Base-by-base conservation (phyloP, 148 eudicot species). In the Drosera capensis region DNA sequence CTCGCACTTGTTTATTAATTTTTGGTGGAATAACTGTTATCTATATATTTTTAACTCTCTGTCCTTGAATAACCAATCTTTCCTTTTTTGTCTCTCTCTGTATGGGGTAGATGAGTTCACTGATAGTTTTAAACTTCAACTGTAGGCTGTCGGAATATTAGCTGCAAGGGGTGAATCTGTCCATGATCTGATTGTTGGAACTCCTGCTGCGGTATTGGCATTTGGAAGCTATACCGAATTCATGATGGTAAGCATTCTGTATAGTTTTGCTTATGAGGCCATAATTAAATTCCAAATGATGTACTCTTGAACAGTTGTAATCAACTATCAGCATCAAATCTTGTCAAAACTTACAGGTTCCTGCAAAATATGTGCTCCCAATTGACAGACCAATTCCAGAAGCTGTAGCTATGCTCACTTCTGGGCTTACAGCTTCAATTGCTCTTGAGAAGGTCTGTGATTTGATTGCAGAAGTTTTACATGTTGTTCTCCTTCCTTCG, bases 361-460 rank as follows among this genome's bases (percentile, higher is more conserved):
- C 79, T 25, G 68, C 95, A 28, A 83, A 73, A 43, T 86, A 68
- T 56, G 75, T 88, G 40, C 94, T 88, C 66, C 92, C 94, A 31
- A 95, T 88, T 47, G 75, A 73, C 48, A 80, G 87, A 55, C 95
- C 97, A 56, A 93, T 80, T 62, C 87, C 97, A 46, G 95, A 84
- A 75, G 86, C 84, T 43, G 75, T 88, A 63, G 97, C 95, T 20
- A 83, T 88, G 97, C 95, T 88, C 40, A 88, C 95, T 14, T 88
- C 97, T 58, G 97, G 97, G 49, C 84, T 88, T 49, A 88, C 97
- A 51, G 97, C 97, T 58, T 84, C 97, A 20, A 84, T 88, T 48
- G 80, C 95, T 62, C 73, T 88, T 30, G 97, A 88, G 54, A 76
- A 88, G 95, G 97, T 88, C 29, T 40, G 19, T 29, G 9, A n/a